Evolutionary conservation across 805 yeast genomes (phyloP), one percentile per base, ranked within the genome.

Genomic region (Candida gorgasii): DNA sequence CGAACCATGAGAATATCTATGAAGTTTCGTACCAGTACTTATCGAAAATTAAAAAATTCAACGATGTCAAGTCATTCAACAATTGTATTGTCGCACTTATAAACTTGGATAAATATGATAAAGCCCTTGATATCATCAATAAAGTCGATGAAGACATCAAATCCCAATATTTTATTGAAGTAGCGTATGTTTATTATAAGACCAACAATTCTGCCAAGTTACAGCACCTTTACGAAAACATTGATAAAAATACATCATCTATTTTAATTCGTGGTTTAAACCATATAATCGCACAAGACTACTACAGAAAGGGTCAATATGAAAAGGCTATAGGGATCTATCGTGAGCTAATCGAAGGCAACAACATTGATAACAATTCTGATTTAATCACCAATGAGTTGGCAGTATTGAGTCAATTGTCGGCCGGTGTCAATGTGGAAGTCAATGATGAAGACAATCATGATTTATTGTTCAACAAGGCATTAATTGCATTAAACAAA

Each of bases 381-480:
- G 90, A 84, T 58, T 56, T 82, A 42, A 54, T 68, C 20, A 82
- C 82, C 33, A 85, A 85, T 56, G 86, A 84, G 59, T 72, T 83
- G 45, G 89, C 90, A 2, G 72, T 80, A n/a, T 61, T 78, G 17
- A 78, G 86, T 8, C 86, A 79, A 55, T 57, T 62, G 16, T n/a
- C n/a, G n/a, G n/a, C n/a, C n/a, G n/a, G n/a, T n/a, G n/a, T n/a
- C n/a, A n/a, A n/a, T n/a, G n/a, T n/a, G n/a, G n/a, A n/a, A n/a
- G n/a, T n/a, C n/a, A 18, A 19, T 14, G 14, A 30, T 1, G 27
- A 26, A 8, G 23, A 27, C 9, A 51, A 46, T 7, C 82, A 83
- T 53, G 92, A 85, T 54, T 70, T 71, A 40, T 55, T 71, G 4
- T 84, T 82, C 67, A 85, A 85, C 62, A 65, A 69, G 7, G 80